Evolutionary conservation across 2,329 filamentous ascomycete genomes (phyloP), one percentile per base, ranked within the genome.

Genomic region (Trichoderma atroviride): DNA sequence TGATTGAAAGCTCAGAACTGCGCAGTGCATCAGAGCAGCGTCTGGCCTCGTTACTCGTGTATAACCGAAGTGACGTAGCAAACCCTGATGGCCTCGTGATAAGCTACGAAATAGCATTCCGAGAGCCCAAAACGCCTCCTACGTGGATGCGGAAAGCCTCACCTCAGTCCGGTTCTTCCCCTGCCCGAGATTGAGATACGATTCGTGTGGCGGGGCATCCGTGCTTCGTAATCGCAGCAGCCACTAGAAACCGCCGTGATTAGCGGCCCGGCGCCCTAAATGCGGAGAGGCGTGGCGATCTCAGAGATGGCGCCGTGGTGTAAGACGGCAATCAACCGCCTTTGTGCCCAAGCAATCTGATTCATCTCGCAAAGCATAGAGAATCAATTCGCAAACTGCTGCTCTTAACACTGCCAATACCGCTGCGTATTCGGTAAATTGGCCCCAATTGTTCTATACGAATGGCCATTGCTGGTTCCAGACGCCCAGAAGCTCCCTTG

Each of bases 231-330:
- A 43, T n/a, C 19, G 40, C 19, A 19, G 40, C 40, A 43, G 40
- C 40, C 40, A 43, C 40, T 43, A 43, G 11, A 14, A 13, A 16
- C 19, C 35, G 59, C 50, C 43, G n/a, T 14, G 24, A 22, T 14
- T 35, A 22, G 24, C 62, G 62, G 62, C 33, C 62, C 62, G 62
- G 52, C 27, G 62, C 62, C 58, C 14, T 61, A 47, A 43, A 29
- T 50, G 58, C 58, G 40, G 58, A 60, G 57, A 24, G 52, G 52
- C 52, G 24, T 55, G 52, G 52, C 52, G 52, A 55, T 29, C 52
- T 29, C 19, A 43, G 40, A 19, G 40, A 43, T 43, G 40, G 40
- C 40, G 40, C 40, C 7, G 40, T 10, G 22, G 47, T 50, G n/a
- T 24, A 50, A 24, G 47, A 22, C 22, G 47, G n/a, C n/a, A 50